Percentiles rank a stretch among this genome's conserved stretches.
Conservation (phyloP, 305 asterid species). For the Plantago coronopus region DNA sequence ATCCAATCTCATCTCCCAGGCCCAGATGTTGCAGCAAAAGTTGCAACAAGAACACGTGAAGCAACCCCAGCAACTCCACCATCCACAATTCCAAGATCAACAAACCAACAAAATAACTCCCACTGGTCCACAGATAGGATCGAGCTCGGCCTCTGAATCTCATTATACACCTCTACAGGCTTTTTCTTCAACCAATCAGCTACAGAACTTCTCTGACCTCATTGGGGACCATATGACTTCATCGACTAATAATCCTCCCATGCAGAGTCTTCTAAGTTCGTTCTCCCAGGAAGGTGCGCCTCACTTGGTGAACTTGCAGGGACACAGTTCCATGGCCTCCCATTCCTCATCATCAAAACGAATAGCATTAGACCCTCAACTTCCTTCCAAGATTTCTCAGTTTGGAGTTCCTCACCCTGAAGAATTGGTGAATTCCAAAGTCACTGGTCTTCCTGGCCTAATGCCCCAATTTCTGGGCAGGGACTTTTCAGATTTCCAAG, state of each 20-base stretch:
- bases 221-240: constrained; percentile 50
- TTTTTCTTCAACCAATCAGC: constrained; percentile 50
- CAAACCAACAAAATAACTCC: constrained; percentile 40
- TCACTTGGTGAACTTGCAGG: constrained; percentile 40
- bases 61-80: constrained; percentile 42
- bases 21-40: constrained; percentile 73
- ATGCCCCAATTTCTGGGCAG: constrained; percentile 68
- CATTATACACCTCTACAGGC: constrained; percentile 52
- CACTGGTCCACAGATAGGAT: constrained; percentile 37
- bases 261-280: constrained; percentile 62
- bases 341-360: constrained; percentile 64
- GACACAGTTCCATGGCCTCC: constrained; percentile 45
- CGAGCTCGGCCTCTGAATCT: constrained; percentile 39
- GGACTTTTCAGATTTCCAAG: constrained; percentile 57
- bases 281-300: constrained; percentile 58
- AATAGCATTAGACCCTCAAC: constrained; percentile 63
- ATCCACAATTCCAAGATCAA: constrained; percentile 50
- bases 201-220: constrained; percentile 55
- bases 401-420: constrained; percentile 55
- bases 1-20: constrained; percentile 52
- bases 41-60: constrained; percentile 45
- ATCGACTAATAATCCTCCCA: constrained; percentile 41
- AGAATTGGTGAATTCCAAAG: constrained; percentile 54
- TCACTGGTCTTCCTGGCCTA: constrained; percentile 53
- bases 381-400: constrained; percentile 49